Percentiles rank a stretch among this genome's conserved stretches.
These are phyloP conservation scores for Zymoseptoria passerinii DNA, from an alignment of 2,329 filamentous ascomycete species.

Conservation along the genomic window DNA sequence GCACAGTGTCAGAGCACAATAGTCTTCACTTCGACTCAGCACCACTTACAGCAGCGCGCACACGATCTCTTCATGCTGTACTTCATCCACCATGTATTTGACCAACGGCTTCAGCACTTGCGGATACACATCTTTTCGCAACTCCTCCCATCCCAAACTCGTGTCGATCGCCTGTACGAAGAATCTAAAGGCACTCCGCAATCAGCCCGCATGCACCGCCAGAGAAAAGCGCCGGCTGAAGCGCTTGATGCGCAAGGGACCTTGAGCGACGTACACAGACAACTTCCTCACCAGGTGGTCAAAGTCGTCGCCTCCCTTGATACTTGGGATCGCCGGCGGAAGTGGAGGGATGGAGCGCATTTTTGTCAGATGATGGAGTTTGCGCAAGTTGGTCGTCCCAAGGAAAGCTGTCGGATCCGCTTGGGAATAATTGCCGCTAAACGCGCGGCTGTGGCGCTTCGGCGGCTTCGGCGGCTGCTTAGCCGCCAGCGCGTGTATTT, in stretches of 20 bases:
- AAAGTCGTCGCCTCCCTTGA: conserved; percentile 52
- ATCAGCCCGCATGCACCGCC: conserved; percentile 8
- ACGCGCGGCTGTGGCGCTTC: not conserved
- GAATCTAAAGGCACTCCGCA: conserved; percentile 39
- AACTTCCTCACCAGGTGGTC: conserved; percentile 59
- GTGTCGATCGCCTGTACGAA: conserved; percentile 54
- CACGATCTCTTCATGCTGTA: conserved; percentile 61
- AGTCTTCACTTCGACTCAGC: not conserved
- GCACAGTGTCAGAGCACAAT: not conserved
- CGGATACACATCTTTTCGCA: conserved; percentile 58
- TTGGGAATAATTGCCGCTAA: not conserved
- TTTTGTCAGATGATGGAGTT: not conserved
- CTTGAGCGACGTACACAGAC: conserved; percentile 43
- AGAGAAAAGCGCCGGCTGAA: conserved; percentile 1
- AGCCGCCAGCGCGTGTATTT: not conserved
- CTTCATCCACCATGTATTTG: conserved; percentile 53
- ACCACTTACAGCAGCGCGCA: conserved; percentile 58
- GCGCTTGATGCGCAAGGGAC: not conserved
- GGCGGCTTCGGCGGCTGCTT: not conserved
- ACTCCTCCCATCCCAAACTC: conserved; percentile 65
- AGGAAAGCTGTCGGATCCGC: not conserved
- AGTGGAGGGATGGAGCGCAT: not conserved
- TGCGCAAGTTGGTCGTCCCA: not conserved
- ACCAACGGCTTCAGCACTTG: conserved; percentile 52
- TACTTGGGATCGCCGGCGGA: conserved; percentile 29